These are phyloP conservation scores for Lactifluus subvellereus DNA, from an alignment of 768 basidiomycete species.

Conservation along the genomic window DNA sequence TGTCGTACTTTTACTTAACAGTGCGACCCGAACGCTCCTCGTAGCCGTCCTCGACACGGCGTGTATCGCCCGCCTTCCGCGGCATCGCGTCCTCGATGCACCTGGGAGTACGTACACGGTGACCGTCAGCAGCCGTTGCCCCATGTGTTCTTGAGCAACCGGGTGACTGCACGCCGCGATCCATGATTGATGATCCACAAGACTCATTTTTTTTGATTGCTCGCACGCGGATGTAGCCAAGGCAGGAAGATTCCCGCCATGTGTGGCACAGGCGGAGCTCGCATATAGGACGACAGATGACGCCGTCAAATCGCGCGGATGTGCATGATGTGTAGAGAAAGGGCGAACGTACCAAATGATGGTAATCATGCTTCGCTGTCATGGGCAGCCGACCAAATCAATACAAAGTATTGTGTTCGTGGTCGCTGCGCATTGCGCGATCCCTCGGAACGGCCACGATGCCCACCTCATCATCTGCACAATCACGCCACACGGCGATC, in stretches of 20 bases:
- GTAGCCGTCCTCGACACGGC: not conserved
- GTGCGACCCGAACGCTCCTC: conserved; percentile 8
- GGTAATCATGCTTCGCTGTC: not conserved
- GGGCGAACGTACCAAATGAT: not conserved
- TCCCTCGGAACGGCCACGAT: conserved; percentile 3
- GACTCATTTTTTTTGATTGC: not conserved
- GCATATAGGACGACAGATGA: not conserved
- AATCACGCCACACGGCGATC: conserved; percentile 22
- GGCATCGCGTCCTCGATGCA: conserved; percentile 4
- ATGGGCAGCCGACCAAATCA: not conserved
- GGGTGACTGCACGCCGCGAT: not conserved
- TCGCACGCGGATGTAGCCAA: not conserved
- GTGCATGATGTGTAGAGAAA: not conserved
- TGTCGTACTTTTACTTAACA: not conserved
- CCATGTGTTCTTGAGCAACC: not conserved
- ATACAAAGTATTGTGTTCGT: not conserved
- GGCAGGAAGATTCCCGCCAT: not conserved
- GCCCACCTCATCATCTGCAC: conserved; percentile 8
- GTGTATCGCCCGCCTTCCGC: conserved; percentile 13
- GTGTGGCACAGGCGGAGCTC: not conserved
- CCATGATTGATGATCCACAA: not conserved
- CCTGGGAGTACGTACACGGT: not conserved
- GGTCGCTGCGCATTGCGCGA: not conserved
- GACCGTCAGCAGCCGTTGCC: not conserved
- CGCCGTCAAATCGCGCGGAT: not conserved